Base-by-base conservation (phyloP, 352 stramenopile species). In the Elongisporangium senticosum region DNA sequence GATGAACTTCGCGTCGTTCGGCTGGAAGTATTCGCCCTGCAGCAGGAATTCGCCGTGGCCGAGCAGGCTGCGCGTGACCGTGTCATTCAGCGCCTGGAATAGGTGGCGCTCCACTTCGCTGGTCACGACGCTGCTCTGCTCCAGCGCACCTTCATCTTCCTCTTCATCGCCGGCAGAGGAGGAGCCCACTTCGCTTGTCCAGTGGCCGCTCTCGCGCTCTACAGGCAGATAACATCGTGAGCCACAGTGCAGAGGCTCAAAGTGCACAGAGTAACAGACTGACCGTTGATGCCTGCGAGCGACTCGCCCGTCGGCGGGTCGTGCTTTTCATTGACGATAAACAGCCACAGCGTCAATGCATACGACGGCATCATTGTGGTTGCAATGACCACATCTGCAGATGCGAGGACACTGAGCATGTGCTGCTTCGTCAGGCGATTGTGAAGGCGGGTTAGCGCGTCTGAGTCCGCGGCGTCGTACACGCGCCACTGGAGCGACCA, bases 1-100 rank as follows among this genome's bases (percentile, higher is more conserved):
- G 51, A 87, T 66, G 51, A 92, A 89, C 15, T 67, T 75, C 20
- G 77, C 76, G 26, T 89, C 76, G 26, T 83, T 86, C 0, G 64
- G 74, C 56, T 75, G 57, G 56, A 83, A 87, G 13, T 70, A 70
- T 2, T 60, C 69, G 24, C 64, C 56, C 0, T 66, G 49, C 15
- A 65, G 56, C 20, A 72, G 51, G 60, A 91, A 89, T 8, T 82
- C 79, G 13, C 74, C 70, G 19, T 71, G 62, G 0, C 56, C 50
- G 14, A 80, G 55, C 26, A 90, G 62, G 52, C 71, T 69, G 20
- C 57, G 58, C 1, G 68, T 64, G 15, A 68, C 50, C 8, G 64
- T 56, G 26, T 28, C 49, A 26, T 68, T 53, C 19, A 90, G 59
- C 26, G 80, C 67, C 17, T 57, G 62, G 20, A 86, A 88, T 58